Conservation (phyloP, 225 moss, liverwort and hornwort genomes). For the Sphagnum tenellum region DNA sequence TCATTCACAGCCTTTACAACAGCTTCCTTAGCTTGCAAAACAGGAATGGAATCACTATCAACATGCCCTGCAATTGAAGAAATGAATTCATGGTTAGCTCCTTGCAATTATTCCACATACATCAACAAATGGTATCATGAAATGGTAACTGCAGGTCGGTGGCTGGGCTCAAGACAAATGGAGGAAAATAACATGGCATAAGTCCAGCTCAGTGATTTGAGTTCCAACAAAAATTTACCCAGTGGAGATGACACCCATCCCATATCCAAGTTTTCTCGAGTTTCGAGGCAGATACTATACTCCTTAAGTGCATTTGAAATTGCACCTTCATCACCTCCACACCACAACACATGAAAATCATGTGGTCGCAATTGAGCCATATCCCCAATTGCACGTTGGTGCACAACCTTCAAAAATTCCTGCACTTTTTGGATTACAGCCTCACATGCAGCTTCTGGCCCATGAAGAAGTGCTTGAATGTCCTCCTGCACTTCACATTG, state of each 20-base stretch:
- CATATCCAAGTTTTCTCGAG: conserved; percentile 49
- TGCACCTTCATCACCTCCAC: conserved; percentile 29
- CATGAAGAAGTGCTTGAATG: conserved; percentile 26
- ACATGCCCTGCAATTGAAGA: conserved; percentile 33
- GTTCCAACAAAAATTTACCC: conserved; percentile 13
- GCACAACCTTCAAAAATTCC: conserved; percentile 27
- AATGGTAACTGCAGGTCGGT: neutral
- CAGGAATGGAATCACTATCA: conserved; percentile 43
- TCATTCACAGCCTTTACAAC: conserved; percentile 30
- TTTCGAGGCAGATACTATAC: conserved; percentile 29
- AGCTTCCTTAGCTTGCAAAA: conserved; percentile 43
- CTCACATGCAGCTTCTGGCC: conserved; percentile 22
- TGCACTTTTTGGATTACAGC: conserved; percentile 43
- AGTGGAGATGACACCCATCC: conserved; percentile 46
- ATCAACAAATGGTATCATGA: neutral
- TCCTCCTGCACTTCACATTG: conserved; percentile 29
- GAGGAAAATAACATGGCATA: neutral
- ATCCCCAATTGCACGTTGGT: conserved; percentile 49
- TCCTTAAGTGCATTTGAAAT: conserved; percentile 20
- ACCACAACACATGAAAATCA: conserved; percentile 46
- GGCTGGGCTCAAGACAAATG: neutral
- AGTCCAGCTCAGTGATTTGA: no score
- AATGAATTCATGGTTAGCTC: neutral
- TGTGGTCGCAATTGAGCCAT: conserved; percentile 41
- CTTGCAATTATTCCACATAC: neutral